Evolutionary conservation across 805 yeast genomes (phyloP), one percentile per base, ranked within the genome.

Genomic region (Cyberlindnera japonica): DNA sequence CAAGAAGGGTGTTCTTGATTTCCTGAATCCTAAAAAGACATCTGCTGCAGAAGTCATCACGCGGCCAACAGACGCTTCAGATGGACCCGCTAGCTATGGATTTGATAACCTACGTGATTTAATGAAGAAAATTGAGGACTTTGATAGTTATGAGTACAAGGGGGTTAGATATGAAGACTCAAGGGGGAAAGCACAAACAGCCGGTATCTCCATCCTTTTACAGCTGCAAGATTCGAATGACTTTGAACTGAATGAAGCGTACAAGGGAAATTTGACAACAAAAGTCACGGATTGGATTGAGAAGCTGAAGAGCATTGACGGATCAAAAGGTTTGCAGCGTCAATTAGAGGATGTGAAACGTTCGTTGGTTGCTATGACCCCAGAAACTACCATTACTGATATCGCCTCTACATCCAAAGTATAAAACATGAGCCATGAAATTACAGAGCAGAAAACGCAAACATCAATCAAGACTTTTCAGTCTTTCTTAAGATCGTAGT

Each of bases 401-500:
- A n/a, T 10, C 30, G 15, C n/a, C n/a, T n/a, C n/a, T n/a, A n/a
- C n/a, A n/a, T n/a, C n/a, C n/a, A n/a, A n/a, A n/a, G n/a, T n/a
- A n/a, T n/a, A n/a, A n/a, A 27, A 27, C 30, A 27, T 25, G 10
- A 25, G 28, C 10, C 6, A 25, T 6, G 6, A 25, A 19, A 6
- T 15, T 28, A 15, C n/a, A 30, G 23, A 17, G 15, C 18, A 24
- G n/a, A n/a, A n/a, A n/a, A n/a, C n/a, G n/a, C n/a, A n/a, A n/a
- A n/a, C n/a, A n/a, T n/a, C n/a, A n/a, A n/a, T n/a, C n/a, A n/a
- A n/a, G n/a, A n/a, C n/a, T n/a, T n/a, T 23, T 37, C 67, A 91
- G 71, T 91, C 98, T 62, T 84, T 81, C 76, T 93, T 88, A 62
- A 93, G 73, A 44, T 95, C 95, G 61, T 68, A 83, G 64, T 77